Base-by-base conservation (phyloP, 2,329 filamentous ascomycete genomes). In the Aspergillus thermomutatus region DNA sequence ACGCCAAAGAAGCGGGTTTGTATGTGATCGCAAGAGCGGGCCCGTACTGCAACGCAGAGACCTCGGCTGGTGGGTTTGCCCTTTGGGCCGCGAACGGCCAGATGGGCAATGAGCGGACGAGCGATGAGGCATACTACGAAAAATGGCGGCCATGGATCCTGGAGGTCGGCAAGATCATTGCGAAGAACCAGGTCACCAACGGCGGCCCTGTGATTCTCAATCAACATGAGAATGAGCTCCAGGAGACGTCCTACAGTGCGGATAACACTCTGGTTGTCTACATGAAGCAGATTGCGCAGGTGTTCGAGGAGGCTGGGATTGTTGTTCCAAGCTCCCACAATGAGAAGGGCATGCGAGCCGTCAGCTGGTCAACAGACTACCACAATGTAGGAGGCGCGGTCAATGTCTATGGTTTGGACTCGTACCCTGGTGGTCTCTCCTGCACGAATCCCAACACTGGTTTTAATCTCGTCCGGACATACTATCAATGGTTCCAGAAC, bases 401-500 rank as follows among this genome's bases (percentile, higher is more conserved):
- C 23, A 75, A 83, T 52, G 55, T 73, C 9, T 73, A 73, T 49
- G 71, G 69, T 1, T 50, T 73, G 8, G 71, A 72, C 53, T 66
- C 66, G 17, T 72, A 73, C 49, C 68, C 71, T 3, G 68, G 66
- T 26, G 77, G 80, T 0, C 61, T 80, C 9, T 79, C 77, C 7
- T 83, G 82, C 64, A 80, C 77, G 1, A 81, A 83, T 53, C 72
- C 72, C 0, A 69, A 79, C 47, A 69, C 72, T 6, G 81, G 80
- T 1, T 83, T 82, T 62, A 79, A 72, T 27, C 66, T 83, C 1
- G 74, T 81, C 2, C 75, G 80, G 26, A 82, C 75, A 4, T 85
- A 84, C 61, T 80, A 81, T 57, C 77, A 83, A 59, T 84, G 81
- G 80, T 85, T 85, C 60, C 74, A 77, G n/a, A 79, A 81, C 43